These are phyloP conservation scores for Candida namnaoensis DNA, from an alignment of 805 yeast species.

Conservation along the genomic window DNA sequence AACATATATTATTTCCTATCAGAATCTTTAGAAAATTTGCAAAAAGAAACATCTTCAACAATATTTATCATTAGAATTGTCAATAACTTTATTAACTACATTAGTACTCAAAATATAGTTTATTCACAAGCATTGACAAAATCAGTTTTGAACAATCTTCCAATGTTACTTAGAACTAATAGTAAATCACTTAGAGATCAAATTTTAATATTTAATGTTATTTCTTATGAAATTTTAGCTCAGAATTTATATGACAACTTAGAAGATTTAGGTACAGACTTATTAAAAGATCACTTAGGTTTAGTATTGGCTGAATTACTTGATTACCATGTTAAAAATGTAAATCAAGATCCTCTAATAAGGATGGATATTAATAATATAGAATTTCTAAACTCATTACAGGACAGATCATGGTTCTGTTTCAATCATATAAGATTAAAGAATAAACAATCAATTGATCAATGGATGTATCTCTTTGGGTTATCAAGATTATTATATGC, in stretches of 20 bases:
- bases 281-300: slow-evolving; percentile 2
- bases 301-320: slow-evolving; percentile 9
- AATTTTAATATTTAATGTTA: slow-evolving; percentile 33
- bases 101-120: slow-evolving; percentile 30
- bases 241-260: slow-evolving; percentile 14
- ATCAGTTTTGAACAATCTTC: slow-evolving; percentile 27
- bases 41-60: slow-evolving; percentile 21
- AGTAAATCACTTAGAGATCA: slow-evolving; percentile 35
- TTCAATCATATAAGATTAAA: slow-evolving; percentile 2
- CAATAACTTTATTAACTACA: slow-evolving; percentile 34
- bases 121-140: slow-evolving; percentile 28
- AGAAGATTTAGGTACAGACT: slow-evolving; percentile 9
- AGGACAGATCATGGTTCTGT: slow-evolving; percentile 15
- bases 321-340: slow-evolving; percentile 3
- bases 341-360: too few species aligned
- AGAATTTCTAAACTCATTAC: slow-evolving; percentile 3
- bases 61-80: slow-evolving; percentile 30
- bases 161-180: slow-evolving; percentile 29
- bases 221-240: slow-evolving; percentile 31
- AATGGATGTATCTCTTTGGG: slow-evolving; percentile 36
- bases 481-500: slow-evolving; percentile 16
- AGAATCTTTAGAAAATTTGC: slow-evolving; percentile 12
- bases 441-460: slow-evolving; percentile 4
- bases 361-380: slow-evolving; percentile 2
- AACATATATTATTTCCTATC: slow-evolving; percentile 11